Evolutionary conservation across 345 rosid species (phyloP), one percentile per base, ranked within the genome.

Genomic region (Syzygium aromaticum): DNA sequence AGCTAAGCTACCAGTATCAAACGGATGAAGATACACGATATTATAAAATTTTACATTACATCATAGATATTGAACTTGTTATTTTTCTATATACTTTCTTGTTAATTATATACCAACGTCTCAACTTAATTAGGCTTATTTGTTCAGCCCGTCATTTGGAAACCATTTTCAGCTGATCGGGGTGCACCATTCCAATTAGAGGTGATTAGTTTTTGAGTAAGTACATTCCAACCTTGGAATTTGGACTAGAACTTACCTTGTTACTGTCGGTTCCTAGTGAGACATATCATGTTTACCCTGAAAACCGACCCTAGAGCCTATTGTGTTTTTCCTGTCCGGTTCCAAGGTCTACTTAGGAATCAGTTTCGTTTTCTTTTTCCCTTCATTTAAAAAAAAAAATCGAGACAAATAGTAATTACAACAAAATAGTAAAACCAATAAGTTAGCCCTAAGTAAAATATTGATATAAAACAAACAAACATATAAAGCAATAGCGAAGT

Each of bases 401-500:
- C 10, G 12, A 59, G 30, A 27, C 7, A 11, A 59, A 59, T 11
- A 59, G 5, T 6, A 61, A 8, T 61, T n/a, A 6, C n/a, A 3
- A 2, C 19, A 61, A 61, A n/a, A n/a, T 61, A n/a, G 15, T 13
- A 13, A 13, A 17, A n/a, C 4, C 33, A 13, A 61, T 0, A 27
- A 61, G 6, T n/a, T 6, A 8, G 9, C 3, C n/a, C 14, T 27
- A 13, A 61, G 17, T 3, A 61, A n/a, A 6, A n/a, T n/a, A n/a
- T n/a, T 3, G 0, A 61, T 13, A n/a, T 9, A 12, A 61, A n/a
- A 59, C 1, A n/a, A 61, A n/a, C 3, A 61, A 3, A 61, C n/a
- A n/a, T 14, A n/a, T 61, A 2, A 61, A 61, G 19, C 10, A 0
- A n/a, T 0, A 6, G 0, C 0, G 38, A 61, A n/a, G 0, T 27